A percentile compares a stretch with the other conserved stretches of the same genome.
Conservation (phyloP, 2,329 filamentous ascomycete genomes). For the Stemphylium vesicarium region DNA sequence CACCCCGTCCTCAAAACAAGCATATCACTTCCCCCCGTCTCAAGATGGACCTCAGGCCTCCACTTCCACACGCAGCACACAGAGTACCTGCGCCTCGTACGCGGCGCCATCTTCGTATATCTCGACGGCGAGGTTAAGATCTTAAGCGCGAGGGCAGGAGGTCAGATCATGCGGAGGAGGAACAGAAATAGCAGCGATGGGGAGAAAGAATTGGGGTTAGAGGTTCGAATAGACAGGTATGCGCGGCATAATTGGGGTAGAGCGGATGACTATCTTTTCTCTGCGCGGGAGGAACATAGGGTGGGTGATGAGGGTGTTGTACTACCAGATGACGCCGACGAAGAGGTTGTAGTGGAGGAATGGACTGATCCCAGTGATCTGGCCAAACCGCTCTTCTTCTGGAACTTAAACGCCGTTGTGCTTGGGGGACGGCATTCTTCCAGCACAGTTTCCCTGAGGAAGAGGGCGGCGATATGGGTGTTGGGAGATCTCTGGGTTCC, state of each 20-base stretch:
- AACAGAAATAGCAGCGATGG: not conserved
- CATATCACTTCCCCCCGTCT: conserved; percentile 53
- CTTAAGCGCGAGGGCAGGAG: conserved; percentile 17
- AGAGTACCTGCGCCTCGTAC: conserved; percentile 55
- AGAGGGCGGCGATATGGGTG: conserved; percentile 1
- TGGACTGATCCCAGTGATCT: conserved; percentile 56
- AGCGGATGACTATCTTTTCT: conserved; percentile 27
- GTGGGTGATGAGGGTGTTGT: no score
- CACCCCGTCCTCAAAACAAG: conserved; percentile 38
- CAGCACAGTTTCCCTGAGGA: not conserved
- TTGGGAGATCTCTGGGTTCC: conserved; percentile 23
- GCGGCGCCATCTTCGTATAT: conserved; percentile 44
- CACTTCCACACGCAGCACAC: conserved; percentile 59
- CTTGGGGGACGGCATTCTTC: not conserved
- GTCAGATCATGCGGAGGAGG: not conserved
- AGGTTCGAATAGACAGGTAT: conserved; percentile 47
- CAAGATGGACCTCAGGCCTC: conserved; percentile 57
- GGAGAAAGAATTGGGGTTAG: conserved; percentile 12
- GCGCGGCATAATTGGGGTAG: conserved; percentile 58
- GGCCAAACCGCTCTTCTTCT: conserved; percentile 58
- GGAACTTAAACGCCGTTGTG: conserved; percentile 55
- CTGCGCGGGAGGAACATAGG: no score
- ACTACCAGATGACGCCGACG: conserved; percentile 19
- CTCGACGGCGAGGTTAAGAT: conserved; percentile 15
- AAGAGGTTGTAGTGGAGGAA: conserved; percentile 54